A percentile compares a stretch with the other conserved stretches of the same genome.
phyloP scores from a whole-genome alignment of 352 stramenopile species.

The Phytopythium kandeliae region DNA sequence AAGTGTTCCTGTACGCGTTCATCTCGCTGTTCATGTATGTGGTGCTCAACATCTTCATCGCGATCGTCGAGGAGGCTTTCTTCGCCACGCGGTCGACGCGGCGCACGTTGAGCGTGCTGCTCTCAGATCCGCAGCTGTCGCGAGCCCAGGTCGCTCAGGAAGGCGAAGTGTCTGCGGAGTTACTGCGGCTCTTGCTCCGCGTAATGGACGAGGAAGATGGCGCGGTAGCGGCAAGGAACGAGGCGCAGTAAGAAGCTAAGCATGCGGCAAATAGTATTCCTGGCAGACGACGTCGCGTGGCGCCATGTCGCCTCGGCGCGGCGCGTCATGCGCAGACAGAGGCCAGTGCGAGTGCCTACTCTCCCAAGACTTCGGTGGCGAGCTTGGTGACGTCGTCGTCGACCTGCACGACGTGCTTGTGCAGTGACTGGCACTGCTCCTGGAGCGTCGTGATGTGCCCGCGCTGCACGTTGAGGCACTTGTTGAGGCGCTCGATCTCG shows the following conservation, averaged over 20 bases:
- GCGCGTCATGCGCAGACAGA: conserved; percentile 1
- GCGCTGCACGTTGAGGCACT: conserved; percentile 78
- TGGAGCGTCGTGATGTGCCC: conserved; percentile 80
- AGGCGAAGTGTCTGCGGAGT: conserved; percentile 46
- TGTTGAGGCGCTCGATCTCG: conserved; percentile 81
- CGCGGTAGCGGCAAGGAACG: background rate
- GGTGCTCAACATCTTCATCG: conserved; percentile 91
- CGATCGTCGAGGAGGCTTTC: conserved; percentile 89
- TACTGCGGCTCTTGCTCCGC: conserved; percentile 45
- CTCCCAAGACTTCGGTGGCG: conserved; percentile 70
- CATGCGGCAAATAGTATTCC: conserved; percentile 1
- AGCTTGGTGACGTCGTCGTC: conserved; percentile 83
- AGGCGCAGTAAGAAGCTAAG: background rate
- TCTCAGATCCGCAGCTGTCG: conserved; percentile 40
- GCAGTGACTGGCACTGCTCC: conserved; percentile 76
- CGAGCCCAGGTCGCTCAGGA: conserved; percentile 29
- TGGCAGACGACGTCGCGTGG: background rate
- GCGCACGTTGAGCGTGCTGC: conserved; percentile 53
- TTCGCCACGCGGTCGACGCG: conserved; percentile 76
- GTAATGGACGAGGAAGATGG: conserved; percentile 29
- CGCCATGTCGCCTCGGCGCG: background rate
- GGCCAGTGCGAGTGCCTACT: conserved; percentile 21
- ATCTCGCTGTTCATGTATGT: conserved; percentile 92
- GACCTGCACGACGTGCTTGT: conserved; percentile 84
- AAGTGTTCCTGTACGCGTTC: conserved; percentile 86